phyloP scores from a whole-genome alignment of 2,329 filamentous ascomycete species.

The Gaeumannomyces tritici region DNA sequence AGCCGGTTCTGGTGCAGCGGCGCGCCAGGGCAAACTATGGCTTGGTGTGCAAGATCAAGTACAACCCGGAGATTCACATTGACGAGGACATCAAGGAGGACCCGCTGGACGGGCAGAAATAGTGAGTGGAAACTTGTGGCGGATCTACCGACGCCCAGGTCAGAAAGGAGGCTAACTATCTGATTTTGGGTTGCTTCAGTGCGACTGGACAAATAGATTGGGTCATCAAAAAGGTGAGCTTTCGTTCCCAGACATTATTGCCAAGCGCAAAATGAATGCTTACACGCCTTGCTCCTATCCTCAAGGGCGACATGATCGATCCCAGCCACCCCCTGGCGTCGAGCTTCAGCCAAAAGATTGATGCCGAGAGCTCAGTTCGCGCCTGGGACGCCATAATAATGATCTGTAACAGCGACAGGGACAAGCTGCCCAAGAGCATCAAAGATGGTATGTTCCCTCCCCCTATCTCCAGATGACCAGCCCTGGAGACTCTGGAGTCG shows the following conservation, averaged over 20 bases:
- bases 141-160: too few species aligned
- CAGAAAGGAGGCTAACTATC: not conserved
- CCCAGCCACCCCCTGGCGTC: not conserved
- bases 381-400: slow-evolving; percentile 2
- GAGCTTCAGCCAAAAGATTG: slow-evolving; percentile 19
- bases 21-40: slow-evolving; percentile 33
- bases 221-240: not conserved
- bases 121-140: slow-evolving; percentile 9
- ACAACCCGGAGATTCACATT: slow-evolving; percentile 24
- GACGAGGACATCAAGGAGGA: slow-evolving; percentile 17
- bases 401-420: not conserved
- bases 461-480: too few species aligned
- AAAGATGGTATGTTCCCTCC: slow-evolving; percentile 2
- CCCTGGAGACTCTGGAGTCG: not conserved
- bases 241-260: too few species aligned
- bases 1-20: slow-evolving; percentile 30
- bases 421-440: slow-evolving; percentile 22
- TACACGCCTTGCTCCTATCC: not conserved
- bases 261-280: not conserved
- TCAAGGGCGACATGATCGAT: not conserved
- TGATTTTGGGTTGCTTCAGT: slow-evolving; percentile 8
- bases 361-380: slow-evolving; percentile 24
- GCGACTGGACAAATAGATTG: slow-evolving; percentile 11
- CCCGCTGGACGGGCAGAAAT: slow-evolving; percentile 16
- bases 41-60: slow-evolving; percentile 25